Base-by-base conservation (phyloP, 1,284 basidiomycete species). In the Sporisorium scitamineum region DNA sequence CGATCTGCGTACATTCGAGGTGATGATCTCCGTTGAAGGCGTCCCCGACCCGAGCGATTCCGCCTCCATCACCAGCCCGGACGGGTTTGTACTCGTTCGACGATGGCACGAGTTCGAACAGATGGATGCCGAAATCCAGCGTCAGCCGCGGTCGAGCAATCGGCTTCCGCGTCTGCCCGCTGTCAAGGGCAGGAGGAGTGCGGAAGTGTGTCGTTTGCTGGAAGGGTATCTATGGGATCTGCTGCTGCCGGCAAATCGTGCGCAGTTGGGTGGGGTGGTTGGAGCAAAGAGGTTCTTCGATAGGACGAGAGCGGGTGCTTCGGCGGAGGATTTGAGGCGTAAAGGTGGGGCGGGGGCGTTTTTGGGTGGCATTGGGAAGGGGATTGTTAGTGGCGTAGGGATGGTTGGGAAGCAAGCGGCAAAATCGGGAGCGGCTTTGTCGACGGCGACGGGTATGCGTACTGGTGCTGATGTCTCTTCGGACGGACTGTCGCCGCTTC, bases 11-110 rank as follows among this genome's bases (percentile, higher is more conserved):
- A 77, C 63, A 0, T 61, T 81, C 29, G 82, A 84, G 39, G 67
- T 84, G 39, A 82, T 84, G 71, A 76, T 84, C 51, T 80, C 80
- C 24, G 76, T 84, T 41, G 83, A 84, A 53, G 74, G 70, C 7
- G 50, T 59, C 5, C 26, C 64, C 7, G 67, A 53, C 11, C n/a
- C 61, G 1, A 63, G 55, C 16, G 55, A 65, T 7, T 14, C 61
- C 1, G 41, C 57, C 18, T 54, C 67, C 2, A 50, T 32, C 34
- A 55, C 58, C 13, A 61, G 62, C n/a, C 45, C 71, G 4, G 80
- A 80, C 37, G 83, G 83, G 39, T 84, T 83, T 59, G 78, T 82
- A 3, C 68, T 84, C 11, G 59, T 84, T 0, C 71, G 83, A 9
- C 61, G 75, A 10, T 84, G 82, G 81, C 59, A 76, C 54, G 82